phyloP scores from a whole-genome alignment of 345 rosid genomes.

The Eucalyptus regnans region DNA sequence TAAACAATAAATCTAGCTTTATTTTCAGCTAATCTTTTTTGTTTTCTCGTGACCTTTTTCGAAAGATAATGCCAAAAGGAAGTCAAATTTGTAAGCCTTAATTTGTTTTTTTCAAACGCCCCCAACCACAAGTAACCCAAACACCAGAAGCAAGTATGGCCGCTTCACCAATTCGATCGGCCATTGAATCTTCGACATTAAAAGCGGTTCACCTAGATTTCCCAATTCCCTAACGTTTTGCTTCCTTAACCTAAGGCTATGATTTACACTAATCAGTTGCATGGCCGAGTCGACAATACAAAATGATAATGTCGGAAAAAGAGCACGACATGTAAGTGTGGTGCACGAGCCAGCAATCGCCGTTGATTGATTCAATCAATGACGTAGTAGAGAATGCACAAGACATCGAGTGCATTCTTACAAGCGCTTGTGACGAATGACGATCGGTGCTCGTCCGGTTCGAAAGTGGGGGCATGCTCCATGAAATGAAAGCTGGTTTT shows the following conservation, averaged over 20 bases:
- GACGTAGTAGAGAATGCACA: background rate
- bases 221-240: background rate
- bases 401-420: background rate
- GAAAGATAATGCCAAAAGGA: background rate
- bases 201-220: background rate
- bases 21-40: background rate
- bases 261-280: background rate
- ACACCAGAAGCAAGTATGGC: background rate
- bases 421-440: background rate
- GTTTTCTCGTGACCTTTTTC: background rate
- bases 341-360: background rate
- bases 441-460: background rate
- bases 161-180: background rate
- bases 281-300: background rate
- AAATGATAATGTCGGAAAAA: background rate
- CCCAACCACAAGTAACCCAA: background rate
- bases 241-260: background rate
- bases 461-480: background rate
- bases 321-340: background rate
- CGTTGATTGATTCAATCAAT: background rate
- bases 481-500: background rate
- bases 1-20: background rate
- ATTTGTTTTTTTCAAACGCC: background rate
- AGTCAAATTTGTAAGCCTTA: background rate
- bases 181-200: background rate